These are phyloP conservation scores for Fraxinus paxiana DNA, from an alignment of 305 asterid species.

Conservation along the genomic window DNA sequence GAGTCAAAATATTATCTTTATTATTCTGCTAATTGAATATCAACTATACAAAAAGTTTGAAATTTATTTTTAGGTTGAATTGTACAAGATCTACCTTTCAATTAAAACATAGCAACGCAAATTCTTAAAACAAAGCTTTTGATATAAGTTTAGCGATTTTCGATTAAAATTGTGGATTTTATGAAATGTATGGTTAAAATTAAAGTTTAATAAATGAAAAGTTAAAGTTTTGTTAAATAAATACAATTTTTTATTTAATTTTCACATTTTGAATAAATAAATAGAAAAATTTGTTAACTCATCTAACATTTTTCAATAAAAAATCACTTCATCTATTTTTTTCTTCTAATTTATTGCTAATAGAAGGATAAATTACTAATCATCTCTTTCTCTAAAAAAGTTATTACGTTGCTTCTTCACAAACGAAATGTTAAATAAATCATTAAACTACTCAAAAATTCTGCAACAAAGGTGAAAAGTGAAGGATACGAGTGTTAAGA, in stretches of 20 bases:
- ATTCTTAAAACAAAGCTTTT: neutral
- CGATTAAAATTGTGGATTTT: neutral
- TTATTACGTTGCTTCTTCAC: neutral
- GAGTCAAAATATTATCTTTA: neutral
- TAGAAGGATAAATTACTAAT: neutral
- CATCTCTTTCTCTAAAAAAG: neutral
- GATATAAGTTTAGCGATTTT: neutral
- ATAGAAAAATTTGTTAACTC: neutral
- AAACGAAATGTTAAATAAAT: neutral
- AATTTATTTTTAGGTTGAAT: neutral
- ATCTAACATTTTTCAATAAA: neutral
- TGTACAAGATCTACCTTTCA: neutral
- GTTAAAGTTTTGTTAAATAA: no score
- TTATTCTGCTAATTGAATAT: neutral
- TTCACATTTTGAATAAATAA: neutral
- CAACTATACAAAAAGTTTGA: neutral
- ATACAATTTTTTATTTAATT: neutral
- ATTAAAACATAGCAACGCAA: neutral
- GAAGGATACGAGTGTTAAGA: neutral
- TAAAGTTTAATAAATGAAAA: neutral
- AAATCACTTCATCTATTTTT: neutral
- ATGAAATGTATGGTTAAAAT: neutral
- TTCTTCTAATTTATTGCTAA: neutral
- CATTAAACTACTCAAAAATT: neutral
- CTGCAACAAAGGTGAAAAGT: neutral